Conservation (phyloP, 805 yeast species). For the Lachancea kluyveri region DNA sequence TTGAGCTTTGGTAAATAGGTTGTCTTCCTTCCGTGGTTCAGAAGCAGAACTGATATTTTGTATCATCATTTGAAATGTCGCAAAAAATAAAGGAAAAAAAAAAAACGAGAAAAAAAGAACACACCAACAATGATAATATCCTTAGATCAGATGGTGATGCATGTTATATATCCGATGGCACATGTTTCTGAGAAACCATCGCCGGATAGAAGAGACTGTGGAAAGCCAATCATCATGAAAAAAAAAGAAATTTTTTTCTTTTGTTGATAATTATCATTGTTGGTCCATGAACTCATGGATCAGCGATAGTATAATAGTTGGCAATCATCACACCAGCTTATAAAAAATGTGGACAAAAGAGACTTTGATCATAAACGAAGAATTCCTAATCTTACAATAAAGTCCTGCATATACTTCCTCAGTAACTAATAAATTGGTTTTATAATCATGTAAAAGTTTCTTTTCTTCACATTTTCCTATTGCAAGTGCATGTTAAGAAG, state of each 20-base stretch:
- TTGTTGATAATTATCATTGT: slow-evolving; percentile 18
- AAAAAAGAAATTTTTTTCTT: slow-evolving; percentile 3
- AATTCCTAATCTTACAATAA: slow-evolving; percentile 55
- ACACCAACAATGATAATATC: slow-evolving; percentile 6
- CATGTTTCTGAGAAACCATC: slow-evolving; percentile 43
- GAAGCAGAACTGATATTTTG: slow-evolving; percentile 90
- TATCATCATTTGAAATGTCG: no score
- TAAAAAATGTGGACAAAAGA: slow-evolving; percentile 13
- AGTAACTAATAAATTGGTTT: slow-evolving; percentile 36
- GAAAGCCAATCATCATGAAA: slow-evolving; percentile 33
- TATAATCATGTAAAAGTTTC: slow-evolving; percentile 31
- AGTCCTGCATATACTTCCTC: slow-evolving; percentile 80
- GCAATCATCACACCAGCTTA: no score
- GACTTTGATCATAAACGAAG: slow-evolving; percentile 78
- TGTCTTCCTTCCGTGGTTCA: slow-evolving; percentile 80
- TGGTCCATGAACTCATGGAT: slow-evolving; percentile 27
- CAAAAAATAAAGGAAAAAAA: slow-evolving; percentile 16
- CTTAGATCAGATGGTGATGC: slow-evolving; percentile 92
- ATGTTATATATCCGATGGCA: slow-evolving; percentile 77
- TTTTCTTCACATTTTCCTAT: no score
- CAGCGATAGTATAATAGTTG: no score
- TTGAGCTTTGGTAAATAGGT: slow-evolving; percentile 55
- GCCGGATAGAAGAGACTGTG: slow-evolving; percentile 34
- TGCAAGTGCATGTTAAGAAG: slow-evolving; percentile 7
- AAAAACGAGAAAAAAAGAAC: slow-evolving; percentile 8